These are phyloP conservation scores for Diplodia scrobiculata DNA, from an alignment of 2,329 filamentous ascomycete genomes.

Conservation along the genomic window DNA sequence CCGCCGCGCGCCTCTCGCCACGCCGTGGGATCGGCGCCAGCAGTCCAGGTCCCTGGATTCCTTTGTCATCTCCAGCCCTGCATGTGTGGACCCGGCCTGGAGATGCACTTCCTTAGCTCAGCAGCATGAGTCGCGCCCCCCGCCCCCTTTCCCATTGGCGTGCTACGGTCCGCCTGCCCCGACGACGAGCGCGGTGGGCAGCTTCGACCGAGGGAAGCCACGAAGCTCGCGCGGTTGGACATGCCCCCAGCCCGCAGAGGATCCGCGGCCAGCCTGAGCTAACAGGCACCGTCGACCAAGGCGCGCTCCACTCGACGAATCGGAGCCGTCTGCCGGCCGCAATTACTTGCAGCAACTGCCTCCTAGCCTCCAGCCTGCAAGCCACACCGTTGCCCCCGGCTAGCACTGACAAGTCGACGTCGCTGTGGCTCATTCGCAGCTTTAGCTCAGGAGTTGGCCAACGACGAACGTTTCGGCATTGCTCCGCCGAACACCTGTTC, in stretches of 20 bases:
- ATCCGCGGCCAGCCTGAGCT: not conserved
- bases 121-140: conserved; percentile 10
- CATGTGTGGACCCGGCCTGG: conserved; percentile 2
- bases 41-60: conserved; percentile 18
- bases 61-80: conserved; percentile 18
- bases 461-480: not conserved
- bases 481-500: conserved; percentile 18
- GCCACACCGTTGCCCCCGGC: conserved; percentile 19
- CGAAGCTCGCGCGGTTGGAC: not conserved
- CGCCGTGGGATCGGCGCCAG: not conserved
- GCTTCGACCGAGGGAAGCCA: too few species aligned
- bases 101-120: conserved; percentile 10
- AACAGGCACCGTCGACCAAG: conserved; percentile 17
- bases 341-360: conserved; percentile 21
- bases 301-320: conserved; percentile 3
- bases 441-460: conserved; percentile 5
- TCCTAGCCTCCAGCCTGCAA: conserved; percentile 14
- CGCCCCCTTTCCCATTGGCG: not conserved
- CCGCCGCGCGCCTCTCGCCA: not conserved
- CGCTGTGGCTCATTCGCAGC: conserved; percentile 11
- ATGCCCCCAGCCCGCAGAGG: not conserved
- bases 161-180: not conserved
- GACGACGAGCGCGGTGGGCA: not conserved
- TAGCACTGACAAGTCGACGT: conserved; percentile 4
- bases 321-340: conserved; percentile 7